Evolutionary conservation across 1,284 basidiomycete genomes (phyloP).

Genomic region (Stereum hirsutum): DNA sequence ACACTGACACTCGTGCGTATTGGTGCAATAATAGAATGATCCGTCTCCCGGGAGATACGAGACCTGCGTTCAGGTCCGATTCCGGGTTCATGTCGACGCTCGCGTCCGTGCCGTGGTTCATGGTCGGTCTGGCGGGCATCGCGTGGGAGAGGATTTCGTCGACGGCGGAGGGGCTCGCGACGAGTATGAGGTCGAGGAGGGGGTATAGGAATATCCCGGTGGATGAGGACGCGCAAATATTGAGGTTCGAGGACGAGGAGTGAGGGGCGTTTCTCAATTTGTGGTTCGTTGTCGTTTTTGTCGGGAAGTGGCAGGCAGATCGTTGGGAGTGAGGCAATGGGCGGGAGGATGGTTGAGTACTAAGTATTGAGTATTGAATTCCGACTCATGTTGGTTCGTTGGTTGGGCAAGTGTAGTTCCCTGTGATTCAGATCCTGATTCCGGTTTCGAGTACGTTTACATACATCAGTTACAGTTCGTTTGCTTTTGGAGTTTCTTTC

Average conservation of each 20-base stretch:
- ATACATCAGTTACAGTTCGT: no score
- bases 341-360: no score
- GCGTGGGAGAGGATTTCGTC: slow-evolving; percentile 59
- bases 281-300: not conserved
- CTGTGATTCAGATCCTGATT: no score
- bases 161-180: slow-evolving; percentile 29
- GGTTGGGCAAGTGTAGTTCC: no score
- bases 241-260: slow-evolving; percentile 73
- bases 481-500: no score
- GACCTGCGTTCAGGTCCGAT: slow-evolving; percentile 33
- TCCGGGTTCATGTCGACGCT: slow-evolving; percentile 58
- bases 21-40: no score
- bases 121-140: slow-evolving; percentile 69
- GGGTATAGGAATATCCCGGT: slow-evolving; percentile 74
- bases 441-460: no score
- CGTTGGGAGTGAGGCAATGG: no score
- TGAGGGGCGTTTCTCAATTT: not conserved
- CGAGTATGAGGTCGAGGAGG: slow-evolving; percentile 37
- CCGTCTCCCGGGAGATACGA: slow-evolving; percentile 56
- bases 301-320: no score
- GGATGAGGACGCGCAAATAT: slow-evolving; percentile 83
- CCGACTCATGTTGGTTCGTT: no score
- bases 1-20: not conserved
- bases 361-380: no score
- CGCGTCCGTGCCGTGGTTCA: slow-evolving; percentile 81